phyloP scores from a whole-genome alignment of 306 rosid species.

The Pyrus communis region DNA sequence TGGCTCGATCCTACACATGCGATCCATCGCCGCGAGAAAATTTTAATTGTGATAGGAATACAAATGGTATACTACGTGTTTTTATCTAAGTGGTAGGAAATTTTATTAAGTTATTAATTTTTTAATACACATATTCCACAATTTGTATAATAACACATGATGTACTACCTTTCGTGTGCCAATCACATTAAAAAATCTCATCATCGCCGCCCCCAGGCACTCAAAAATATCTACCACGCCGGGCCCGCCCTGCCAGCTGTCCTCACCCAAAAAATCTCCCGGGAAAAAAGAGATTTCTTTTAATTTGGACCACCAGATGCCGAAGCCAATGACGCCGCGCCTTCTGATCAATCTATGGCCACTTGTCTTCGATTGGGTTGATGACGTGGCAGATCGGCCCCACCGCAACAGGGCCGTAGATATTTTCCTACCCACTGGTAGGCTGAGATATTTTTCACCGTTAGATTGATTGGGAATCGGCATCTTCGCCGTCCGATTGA shows the following conservation, averaged over 20 bases:
- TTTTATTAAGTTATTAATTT: no score
- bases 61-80: no score
- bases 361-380: conserved; percentile 16
- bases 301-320: conserved; percentile 42
- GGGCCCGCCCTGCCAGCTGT: conserved; percentile 15
- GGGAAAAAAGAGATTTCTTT: background rate
- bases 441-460: conserved; percentile 21
- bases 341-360: conserved; percentile 29
- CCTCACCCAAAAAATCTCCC: background rate
- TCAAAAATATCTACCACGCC: conserved; percentile 33
- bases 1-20: conserved; percentile 19
- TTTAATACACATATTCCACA: no score
- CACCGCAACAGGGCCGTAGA: conserved; percentile 11
- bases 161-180: no score
- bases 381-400: conserved; percentile 45
- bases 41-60: no score
- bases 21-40: background rate
- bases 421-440: conserved; percentile 22
- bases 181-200: no score
- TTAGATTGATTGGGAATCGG: conserved; percentile 16
- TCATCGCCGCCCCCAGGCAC: conserved; percentile 11
- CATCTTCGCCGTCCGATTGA: conserved; percentile 36
- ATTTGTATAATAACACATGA: no score
- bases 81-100: no score
- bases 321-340: conserved; percentile 27